Base-by-base conservation (phyloP, 352 stramenopile genomes). In the Ochromonadaceae sp. region DNA sequence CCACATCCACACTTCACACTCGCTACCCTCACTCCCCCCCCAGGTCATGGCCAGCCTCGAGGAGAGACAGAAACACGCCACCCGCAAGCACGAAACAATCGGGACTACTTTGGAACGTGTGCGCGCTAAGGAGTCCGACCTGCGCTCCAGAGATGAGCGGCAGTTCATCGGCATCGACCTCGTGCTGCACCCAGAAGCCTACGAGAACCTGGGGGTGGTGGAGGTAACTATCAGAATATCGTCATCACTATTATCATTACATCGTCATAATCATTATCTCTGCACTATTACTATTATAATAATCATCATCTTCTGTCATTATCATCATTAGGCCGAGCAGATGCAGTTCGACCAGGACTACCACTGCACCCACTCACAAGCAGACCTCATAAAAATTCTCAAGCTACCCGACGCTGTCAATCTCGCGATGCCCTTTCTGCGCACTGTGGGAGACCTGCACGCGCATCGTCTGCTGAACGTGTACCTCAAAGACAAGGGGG, bases 271-370 rank as follows among this genome's bases (percentile, higher is more conserved):
- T n/a, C n/a, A n/a, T n/a, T n/a, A n/a, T n/a, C n/a, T n/a, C n/a
- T n/a, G n/a, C n/a, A n/a, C n/a, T n/a, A n/a, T n/a, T n/a, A n/a
- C n/a, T n/a, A n/a, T n/a, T n/a, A n/a, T n/a, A n/a, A n/a, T n/a
- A n/a, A n/a, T n/a, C n/a, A n/a, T n/a, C n/a, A n/a, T n/a, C n/a
- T n/a, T n/a, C n/a, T n/a, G n/a, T n/a, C n/a, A n/a, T n/a, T n/a
- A n/a, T n/a, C n/a, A n/a, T n/a, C n/a, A n/a, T 10, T 57, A 70
- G 41, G 65, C 65, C 34, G 68, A 73, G 66, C 57, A 73, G 39
- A 73, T 73, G 68, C 60, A 69, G 31, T 73, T 68, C 41, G 68
- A 73, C 31, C 14, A 44, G 28, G 68, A 72, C 44, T 73, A 72
- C 56, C 65, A 58, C 32, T 63, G 55, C 17, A 41, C 39, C 17